phyloP scores from a whole-genome alignment of 768 basidiomycete species.

The Russula foetens region DNA sequence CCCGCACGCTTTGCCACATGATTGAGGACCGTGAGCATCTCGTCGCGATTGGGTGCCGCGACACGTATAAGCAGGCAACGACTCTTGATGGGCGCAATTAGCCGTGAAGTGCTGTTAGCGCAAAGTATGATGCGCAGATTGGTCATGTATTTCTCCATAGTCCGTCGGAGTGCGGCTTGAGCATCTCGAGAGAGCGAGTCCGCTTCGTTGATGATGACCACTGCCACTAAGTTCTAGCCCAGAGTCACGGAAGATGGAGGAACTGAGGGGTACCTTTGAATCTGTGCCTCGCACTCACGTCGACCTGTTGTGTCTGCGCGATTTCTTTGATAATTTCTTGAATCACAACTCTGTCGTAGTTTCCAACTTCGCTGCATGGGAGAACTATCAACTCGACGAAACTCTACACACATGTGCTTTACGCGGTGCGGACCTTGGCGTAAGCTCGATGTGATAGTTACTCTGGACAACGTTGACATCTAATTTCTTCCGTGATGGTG shows the following conservation, averaged over 20 bases:
- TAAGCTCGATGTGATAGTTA: conserved; percentile 97
- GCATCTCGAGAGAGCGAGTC: conserved; percentile 93
- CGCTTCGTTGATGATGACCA: conserved; percentile 98
- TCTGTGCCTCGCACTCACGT: conserved; percentile 87
- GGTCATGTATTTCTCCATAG: conserved; percentile 99
- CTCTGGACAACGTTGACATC: conserved; percentile 97
- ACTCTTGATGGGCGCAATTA: conserved; percentile 96
- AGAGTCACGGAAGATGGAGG: neutral
- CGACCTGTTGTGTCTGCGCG: conserved; percentile 97
- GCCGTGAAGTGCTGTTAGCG: conserved; percentile 88
- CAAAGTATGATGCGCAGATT: conserved; percentile 96
- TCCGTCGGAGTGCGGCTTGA: conserved; percentile 91
- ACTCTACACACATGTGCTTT: neutral
- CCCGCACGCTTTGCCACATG: conserved; percentile 74
- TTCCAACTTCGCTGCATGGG: conserved; percentile 78
- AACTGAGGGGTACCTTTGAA: conserved; percentile 73
- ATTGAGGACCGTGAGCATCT: conserved; percentile 66
- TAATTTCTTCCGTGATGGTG: conserved; percentile 88
- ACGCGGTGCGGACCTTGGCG: conserved; percentile 63
- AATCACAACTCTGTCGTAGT: conserved; percentile 89
- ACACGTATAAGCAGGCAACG: conserved; percentile 91
- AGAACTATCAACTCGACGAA: neutral
- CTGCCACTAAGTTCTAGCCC: conserved; percentile 32
- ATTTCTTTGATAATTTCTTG: conserved; percentile 98
- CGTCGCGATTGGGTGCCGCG: conserved; percentile 70